Conservation (phyloP, 495 filamentous ascomycete genomes). For the Tuber borchii region DNA sequence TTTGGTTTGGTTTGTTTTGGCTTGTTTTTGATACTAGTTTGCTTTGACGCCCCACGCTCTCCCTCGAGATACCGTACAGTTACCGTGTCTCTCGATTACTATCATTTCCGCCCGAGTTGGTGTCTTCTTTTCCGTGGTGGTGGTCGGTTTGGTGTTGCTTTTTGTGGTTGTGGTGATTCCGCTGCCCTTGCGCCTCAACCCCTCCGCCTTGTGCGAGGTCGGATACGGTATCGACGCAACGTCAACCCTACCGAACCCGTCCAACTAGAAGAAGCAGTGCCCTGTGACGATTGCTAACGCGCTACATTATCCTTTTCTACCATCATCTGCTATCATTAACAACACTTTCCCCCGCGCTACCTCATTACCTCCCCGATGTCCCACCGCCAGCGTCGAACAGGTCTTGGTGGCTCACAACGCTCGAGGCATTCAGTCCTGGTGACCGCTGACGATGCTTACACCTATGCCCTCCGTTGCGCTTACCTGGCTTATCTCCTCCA, state of each 20-base stretch:
- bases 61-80: neutral
- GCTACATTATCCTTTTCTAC: slow-evolving; percentile 1
- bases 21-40: slow-evolving; percentile 1
- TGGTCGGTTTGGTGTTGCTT: neutral
- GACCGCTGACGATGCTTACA: slow-evolving; percentile 70
- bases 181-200: neutral
- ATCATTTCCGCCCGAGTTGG: neutral
- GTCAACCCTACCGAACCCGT: slow-evolving; percentile 12
- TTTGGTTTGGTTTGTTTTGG: neutral
- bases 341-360: slow-evolving; percentile 10
- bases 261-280: slow-evolving; percentile 22
- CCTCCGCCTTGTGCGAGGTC: slow-evolving; percentile 21
- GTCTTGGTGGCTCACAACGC: slow-evolving; percentile 32
- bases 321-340: slow-evolving; percentile 10
- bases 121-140: neutral
- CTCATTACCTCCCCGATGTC: slow-evolving; percentile 23
- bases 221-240: slow-evolving; percentile 18
- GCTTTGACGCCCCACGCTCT: neutral
- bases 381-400: slow-evolving; percentile 31
- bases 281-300: slow-evolving; percentile 22
- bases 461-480: slow-evolving; percentile 80
- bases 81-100: neutral
- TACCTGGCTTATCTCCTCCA: slow-evolving; percentile 91
- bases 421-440: slow-evolving; percentile 36
- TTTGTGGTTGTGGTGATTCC: slow-evolving; percentile 1